Evolutionary conservation across 2,329 filamentous ascomycete species (phyloP).

Genomic region (Periconia digitata): DNA sequence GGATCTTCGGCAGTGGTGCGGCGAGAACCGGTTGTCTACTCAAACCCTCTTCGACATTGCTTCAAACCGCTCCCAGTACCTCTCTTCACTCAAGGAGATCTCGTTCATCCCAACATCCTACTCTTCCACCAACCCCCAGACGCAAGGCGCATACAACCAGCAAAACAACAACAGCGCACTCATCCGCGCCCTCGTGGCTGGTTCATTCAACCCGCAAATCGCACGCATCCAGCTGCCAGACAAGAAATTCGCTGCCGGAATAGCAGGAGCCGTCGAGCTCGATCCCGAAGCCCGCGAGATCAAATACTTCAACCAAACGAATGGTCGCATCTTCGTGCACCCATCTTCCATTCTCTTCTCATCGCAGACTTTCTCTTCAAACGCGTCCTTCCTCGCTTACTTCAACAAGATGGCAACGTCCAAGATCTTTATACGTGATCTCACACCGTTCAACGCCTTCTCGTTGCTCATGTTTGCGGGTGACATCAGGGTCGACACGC

Average conservation of each 20-base stretch:
- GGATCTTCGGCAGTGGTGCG: conserved; percentile 75
- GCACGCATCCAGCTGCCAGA: conserved; percentile 91
- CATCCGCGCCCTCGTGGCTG: conserved; percentile 52
- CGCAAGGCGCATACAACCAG: conserved; percentile 47
- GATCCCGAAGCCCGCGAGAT: conserved; percentile 92
- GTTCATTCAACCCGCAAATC: conserved; percentile 71
- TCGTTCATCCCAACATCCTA: conserved; percentile 66
- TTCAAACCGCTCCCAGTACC: conserved; percentile 82
- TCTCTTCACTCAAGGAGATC: conserved; percentile 80
- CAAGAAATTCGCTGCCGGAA: conserved; percentile 87
- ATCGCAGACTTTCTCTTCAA: conserved; percentile 73
- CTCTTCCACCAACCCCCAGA: conserved; percentile 27
- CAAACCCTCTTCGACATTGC: conserved; percentile 86
- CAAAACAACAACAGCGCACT: conserved; percentile 51
- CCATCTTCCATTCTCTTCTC: conserved; percentile 86
- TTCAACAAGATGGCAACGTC: conserved; percentile 89
- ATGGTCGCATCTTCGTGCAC: conserved; percentile 81
- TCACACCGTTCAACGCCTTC: conserved; percentile 92
- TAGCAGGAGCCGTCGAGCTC: conserved; percentile 86
- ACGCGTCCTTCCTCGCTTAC: conserved; percentile 80
- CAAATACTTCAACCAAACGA: conserved; percentile 72
- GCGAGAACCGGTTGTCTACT: conserved; percentile 79
- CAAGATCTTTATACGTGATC: conserved; percentile 87
- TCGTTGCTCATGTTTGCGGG: conserved; percentile 87
- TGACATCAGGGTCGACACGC: conserved; percentile 79